Evolutionary conservation across 2,329 filamentous ascomycete genomes (phyloP).

Genomic region (Pseudogymnoascus destructans): DNA sequence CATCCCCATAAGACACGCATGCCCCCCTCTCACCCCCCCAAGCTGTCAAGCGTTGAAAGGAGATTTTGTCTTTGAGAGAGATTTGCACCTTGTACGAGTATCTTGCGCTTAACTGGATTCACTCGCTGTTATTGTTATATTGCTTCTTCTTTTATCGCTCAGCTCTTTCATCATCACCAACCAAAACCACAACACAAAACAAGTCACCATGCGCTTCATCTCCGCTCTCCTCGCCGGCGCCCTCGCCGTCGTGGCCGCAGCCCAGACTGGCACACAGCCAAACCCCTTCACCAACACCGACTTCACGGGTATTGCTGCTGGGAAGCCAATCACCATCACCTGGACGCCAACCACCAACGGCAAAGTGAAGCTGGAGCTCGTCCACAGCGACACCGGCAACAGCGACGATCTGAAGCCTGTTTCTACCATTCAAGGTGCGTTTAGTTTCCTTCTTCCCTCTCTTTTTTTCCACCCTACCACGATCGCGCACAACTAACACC

Average conservation of each 20-base stretch:
- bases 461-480: conserved; percentile 8
- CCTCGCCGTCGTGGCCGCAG: conserved; percentile 12
- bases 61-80: not conserved
- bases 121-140: not conserved
- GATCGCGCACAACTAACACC: conserved; percentile 9
- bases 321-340: conserved; percentile 12
- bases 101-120: not conserved
- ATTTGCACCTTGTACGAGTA: conserved; percentile 4
- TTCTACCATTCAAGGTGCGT: conserved; percentile 13
- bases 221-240: conserved; percentile 13
- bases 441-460: not conserved
- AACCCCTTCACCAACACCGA: conserved; percentile 20
- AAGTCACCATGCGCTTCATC: conserved; percentile 19
- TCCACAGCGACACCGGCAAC: conserved; percentile 14
- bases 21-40: not conserved
- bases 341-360: conserved; percentile 14
- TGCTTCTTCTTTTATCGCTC: not conserved
- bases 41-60: not conserved
- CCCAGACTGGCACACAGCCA: not conserved
- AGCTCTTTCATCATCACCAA: not conserved
- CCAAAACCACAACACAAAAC: not conserved
- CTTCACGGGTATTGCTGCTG: conserved; percentile 12
- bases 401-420: conserved; percentile 6
- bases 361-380: conserved; percentile 15
- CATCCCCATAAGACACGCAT: not conserved